These are phyloP conservation scores for Russula foetens DNA, from an alignment of 768 basidiomycete species.

Conservation along the genomic window DNA sequence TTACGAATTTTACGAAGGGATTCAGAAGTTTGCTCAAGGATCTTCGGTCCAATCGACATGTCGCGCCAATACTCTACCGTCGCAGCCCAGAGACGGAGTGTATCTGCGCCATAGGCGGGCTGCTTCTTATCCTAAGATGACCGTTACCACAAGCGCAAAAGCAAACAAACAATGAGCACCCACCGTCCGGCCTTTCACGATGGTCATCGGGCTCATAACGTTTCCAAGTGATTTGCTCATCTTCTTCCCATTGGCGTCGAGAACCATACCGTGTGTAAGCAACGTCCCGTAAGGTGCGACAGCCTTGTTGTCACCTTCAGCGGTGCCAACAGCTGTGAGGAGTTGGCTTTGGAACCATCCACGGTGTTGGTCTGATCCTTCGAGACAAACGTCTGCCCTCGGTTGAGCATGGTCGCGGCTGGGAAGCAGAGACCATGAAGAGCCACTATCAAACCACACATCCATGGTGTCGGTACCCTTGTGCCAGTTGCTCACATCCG, in stretches of 20 bases:
- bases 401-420: conserved; percentile 31
- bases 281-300: conserved; percentile 62
- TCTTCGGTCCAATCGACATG: conserved; percentile 73
- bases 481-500: conserved; percentile 34
- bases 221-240: conserved; percentile 99
- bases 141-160: background rate
- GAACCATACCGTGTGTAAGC: conserved; percentile 95
- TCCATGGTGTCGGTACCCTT: conserved; percentile 96
- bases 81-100: conserved; percentile 85
- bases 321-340: conserved; percentile 65
- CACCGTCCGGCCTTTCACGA: conserved; percentile 75
- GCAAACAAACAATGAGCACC: conserved; percentile 20
- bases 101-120: conserved; percentile 79
- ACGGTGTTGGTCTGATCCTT: conserved; percentile 95
- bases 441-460: conserved; percentile 98
- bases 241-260: conserved; percentile 83
- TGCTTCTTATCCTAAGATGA: conserved; percentile 51
- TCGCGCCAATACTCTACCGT: conserved; percentile 87
- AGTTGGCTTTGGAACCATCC: conserved; percentile 99
- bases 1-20: conserved; percentile 79
- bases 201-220: conserved; percentile 72
- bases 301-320: conserved; percentile 24
- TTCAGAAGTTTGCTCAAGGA: conserved; percentile 68
- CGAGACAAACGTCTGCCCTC: conserved; percentile 80
- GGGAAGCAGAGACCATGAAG: conserved; percentile 79